These are phyloP conservation scores for Dissophora ornata DNA, from an alignment of 192 early-diverging fungal species.

Conservation along the genomic window DNA sequence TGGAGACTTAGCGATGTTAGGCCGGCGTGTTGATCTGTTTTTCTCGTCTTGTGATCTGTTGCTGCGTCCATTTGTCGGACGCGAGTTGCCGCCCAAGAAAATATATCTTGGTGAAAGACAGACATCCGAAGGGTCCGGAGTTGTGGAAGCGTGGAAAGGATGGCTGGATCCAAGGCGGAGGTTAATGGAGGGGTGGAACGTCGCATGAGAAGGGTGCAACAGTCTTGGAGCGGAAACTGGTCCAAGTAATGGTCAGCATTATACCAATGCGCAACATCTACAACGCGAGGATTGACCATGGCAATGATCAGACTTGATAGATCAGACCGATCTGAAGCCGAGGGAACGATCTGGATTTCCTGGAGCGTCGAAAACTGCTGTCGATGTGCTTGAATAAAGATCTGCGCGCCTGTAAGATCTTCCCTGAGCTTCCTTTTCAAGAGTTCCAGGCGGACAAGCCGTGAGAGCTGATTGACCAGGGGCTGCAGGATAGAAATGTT, in stretches of 20 bases:
- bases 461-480: slow-evolving; percentile 6
- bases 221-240: slow-evolving; percentile 12
- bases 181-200: background rate
- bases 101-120: slow-evolving; percentile 18
- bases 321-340: background rate
- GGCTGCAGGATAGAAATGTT: background rate
- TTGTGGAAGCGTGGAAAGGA: background rate
- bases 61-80: too few species aligned
- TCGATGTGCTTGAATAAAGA: slow-evolving; percentile 18
- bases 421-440: background rate
- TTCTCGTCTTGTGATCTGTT: too few species aligned
- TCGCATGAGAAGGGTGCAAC: slow-evolving; percentile 16
- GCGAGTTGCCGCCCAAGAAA: slow-evolving; percentile 3
- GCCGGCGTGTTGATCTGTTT: background rate
- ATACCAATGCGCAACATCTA: slow-evolving; percentile 21
- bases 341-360: slow-evolving; percentile 10
- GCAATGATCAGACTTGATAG: slow-evolving; percentile 16
- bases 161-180: background rate
- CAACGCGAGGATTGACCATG: slow-evolving; percentile 12
- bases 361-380: slow-evolving; percentile 4
- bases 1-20: slow-evolving; percentile 7
- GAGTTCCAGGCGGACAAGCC: slow-evolving; percentile 12
- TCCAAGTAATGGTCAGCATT: slow-evolving; percentile 10
- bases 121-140: slow-evolving; percentile 8
- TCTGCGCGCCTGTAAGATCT: background rate